Base-by-base conservation (phyloP, 140 eudicot genomes). In the Flaveria floridana region DNA sequence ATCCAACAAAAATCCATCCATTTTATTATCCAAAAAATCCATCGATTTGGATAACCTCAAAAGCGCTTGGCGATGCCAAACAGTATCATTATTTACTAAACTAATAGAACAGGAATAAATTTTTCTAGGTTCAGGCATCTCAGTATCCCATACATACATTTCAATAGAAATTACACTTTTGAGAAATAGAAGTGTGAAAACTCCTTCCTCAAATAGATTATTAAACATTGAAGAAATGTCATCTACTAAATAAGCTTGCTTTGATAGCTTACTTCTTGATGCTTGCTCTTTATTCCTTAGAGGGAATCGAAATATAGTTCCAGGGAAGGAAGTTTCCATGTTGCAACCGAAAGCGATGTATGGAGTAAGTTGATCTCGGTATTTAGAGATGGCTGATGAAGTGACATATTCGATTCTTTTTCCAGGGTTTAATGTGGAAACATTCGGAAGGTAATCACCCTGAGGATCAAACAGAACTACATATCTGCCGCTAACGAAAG, bases 401-500 rank as follows among this genome's bases (percentile, higher is more conserved):
- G 89, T 86, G 78, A 84, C 97, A 75, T 75, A 94, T 50, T 94
- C 97, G 25, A 94, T 94, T 75, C 99, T 84, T 82, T 94, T 94
- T 73, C 99, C 99, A 19, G 99, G 99, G 77, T 94, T 94, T 47
- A 86, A 89, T 28, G 96, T 65, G 10, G 99, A 94, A 20, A 94
- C 78, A 68, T 94, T 94, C 14, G 99, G 99, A 81, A 94, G 96
- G 83, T 80, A 94, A 79, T 79, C 85, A 46, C 99, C 95, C 73
- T 94, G 99, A 73, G 99, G 99, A 88, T 94, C 99, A 83, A 94
- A 94, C 56, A 94, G 80, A 14, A 90, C 99, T 65, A 90, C 89
- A 74, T 94, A 86, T 74, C 90, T 90, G 44, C 88, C 99, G 81
- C 99, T 94, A 66, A 94, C 95, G 79, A 94, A 94, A 70, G 97